Conservation (phyloP, 2,329 filamentous ascomycete genomes). For the Colletotrichum liriopes region DNA sequence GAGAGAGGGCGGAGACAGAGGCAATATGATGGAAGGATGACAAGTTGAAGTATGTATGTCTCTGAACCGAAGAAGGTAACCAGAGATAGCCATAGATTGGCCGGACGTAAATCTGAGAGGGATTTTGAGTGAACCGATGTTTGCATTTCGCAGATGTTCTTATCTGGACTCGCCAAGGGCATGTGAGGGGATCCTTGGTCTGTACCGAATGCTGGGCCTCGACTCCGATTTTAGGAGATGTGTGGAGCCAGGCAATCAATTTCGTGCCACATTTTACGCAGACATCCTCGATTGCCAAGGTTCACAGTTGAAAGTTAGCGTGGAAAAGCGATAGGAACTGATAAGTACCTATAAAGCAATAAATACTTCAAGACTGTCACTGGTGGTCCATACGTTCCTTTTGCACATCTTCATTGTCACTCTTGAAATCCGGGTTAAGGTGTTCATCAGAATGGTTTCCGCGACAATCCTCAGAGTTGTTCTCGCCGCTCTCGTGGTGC, state of each 20-base stretch:
- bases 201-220: background rate
- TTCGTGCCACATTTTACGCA: background rate
- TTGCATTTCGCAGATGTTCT: background rate
- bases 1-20: no score
- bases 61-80: no score
- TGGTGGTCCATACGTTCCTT: no score
- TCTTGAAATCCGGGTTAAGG: background rate
- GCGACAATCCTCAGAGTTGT: background rate
- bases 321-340: background rate
- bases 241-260: background rate
- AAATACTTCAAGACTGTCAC: background rate
- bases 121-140: background rate
- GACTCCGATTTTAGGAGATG: slow-evolving; percentile 1
- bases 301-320: background rate
- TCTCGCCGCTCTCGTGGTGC: background rate
- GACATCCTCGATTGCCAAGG: background rate
- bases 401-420: background rate
- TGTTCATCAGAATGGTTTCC: slow-evolving; percentile 1
- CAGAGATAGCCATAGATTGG: no score
- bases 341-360: background rate
- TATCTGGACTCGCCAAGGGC: background rate
- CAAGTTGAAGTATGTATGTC: no score
- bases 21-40: no score
- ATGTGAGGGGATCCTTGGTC: background rate
- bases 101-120: no score